phyloP scores from a whole-genome alignment of 2,329 filamentous ascomycete genomes.

The Dothiorella sarmentorum region DNA sequence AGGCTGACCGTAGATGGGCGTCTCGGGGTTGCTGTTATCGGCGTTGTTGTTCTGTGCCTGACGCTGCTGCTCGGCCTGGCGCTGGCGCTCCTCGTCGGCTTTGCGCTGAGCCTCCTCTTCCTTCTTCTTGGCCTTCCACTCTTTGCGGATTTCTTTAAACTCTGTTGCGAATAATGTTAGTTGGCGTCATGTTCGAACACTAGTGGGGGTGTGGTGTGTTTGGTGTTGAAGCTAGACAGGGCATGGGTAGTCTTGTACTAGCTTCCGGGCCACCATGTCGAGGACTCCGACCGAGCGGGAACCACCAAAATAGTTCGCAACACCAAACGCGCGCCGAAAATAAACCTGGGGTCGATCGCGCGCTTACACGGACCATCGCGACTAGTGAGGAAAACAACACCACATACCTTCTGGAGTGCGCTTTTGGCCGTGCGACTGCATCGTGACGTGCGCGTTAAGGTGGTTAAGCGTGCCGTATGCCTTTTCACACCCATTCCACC shows the following conservation, averaged over 20 bases:
- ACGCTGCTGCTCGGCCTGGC: conserved; percentile 58
- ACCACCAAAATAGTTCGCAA: conserved; percentile 48
- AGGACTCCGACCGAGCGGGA: conserved; percentile 49
- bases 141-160: conserved; percentile 98
- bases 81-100: conserved; percentile 79
- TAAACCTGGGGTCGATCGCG: conserved; percentile 17
- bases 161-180: conserved; percentile 54
- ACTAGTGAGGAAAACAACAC: conserved; percentile 24
- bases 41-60: conserved; percentile 52
- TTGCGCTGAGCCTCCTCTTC: conserved; percentile 90
- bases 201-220: conserved; percentile 4
- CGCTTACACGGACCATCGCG: conserved; percentile 12
- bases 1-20: conserved; percentile 44
- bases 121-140: conserved; percentile 99
- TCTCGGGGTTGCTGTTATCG: conserved; percentile 43
- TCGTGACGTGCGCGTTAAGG: conserved; percentile 95
- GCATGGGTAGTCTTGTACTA: conserved; percentile 40
- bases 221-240: conserved; percentile 31
- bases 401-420: conserved; percentile 91
- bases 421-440: conserved; percentile 95
- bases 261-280: conserved; percentile 40
- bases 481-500: conserved; percentile 97
- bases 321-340: conserved; percentile 23
- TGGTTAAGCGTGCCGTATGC: conserved; percentile 97
- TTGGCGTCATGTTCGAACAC: conserved; percentile 33